Percentiles rank a stretch among this genome's conserved stretches.
phyloP scores from a whole-genome alignment of 768 basidiomycete genomes.

The Clavaria fumosa region DNA sequence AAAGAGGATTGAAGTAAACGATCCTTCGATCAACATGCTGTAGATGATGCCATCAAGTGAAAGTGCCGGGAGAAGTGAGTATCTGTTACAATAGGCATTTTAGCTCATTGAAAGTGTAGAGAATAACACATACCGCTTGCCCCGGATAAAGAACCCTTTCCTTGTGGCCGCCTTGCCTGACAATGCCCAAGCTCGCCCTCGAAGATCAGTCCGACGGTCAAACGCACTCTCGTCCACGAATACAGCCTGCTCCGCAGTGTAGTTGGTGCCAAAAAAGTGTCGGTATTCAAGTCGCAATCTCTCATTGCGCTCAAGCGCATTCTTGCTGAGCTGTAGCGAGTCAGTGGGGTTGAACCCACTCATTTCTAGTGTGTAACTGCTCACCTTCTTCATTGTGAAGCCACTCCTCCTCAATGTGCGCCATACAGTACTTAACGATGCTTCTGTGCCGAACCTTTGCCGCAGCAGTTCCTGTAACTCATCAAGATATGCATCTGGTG shows the following conservation, averaged over 20 bases:
- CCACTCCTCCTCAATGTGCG: conserved; percentile 10
- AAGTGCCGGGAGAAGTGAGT: conserved; percentile 23
- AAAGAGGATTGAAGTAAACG: conserved; percentile 18
- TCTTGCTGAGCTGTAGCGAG: conserved; percentile 7
- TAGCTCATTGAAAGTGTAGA: background rate
- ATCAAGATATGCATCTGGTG: conserved; percentile 10
- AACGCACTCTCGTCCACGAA: conserved; percentile 23
- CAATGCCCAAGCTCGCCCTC: conserved; percentile 16
- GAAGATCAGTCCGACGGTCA: conserved; percentile 14
- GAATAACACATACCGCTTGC: conserved; percentile 12
- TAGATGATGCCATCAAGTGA: conserved; percentile 22
- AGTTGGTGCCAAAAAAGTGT: conserved; percentile 7
- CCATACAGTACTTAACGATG: conserved; percentile 10
- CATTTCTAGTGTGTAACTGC: background rate
- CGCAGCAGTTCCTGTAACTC: conserved; percentile 9
- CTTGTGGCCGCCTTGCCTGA: conserved; percentile 12
- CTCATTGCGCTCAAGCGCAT: conserved; percentile 10
- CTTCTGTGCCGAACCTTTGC: conserved; percentile 4
- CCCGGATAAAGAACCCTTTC: conserved; percentile 17
- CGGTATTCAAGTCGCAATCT: conserved; percentile 8
- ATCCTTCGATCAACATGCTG: conserved; percentile 15
- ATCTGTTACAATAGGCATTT: conserved; percentile 10
- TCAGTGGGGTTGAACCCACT: background rate
- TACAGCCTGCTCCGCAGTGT: conserved; percentile 15
- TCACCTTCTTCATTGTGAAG: conserved; percentile 14